Evolutionary conservation across 192 early-diverging fungal species (phyloP), one percentile per base, ranked within the genome.

Genomic region (Fimicolochytrium jonesii): DNA sequence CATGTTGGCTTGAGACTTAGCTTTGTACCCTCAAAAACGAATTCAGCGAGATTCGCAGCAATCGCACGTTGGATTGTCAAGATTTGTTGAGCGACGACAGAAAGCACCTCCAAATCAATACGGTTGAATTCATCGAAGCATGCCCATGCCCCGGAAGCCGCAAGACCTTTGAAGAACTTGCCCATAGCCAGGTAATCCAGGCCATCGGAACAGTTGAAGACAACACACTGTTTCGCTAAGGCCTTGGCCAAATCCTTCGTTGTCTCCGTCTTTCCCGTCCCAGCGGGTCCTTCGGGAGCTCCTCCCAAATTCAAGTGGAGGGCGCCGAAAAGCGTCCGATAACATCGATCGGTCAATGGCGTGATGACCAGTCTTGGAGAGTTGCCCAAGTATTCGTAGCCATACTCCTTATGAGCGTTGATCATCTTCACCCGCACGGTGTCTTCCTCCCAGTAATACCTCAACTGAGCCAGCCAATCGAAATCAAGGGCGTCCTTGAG

Each of bases 121-220:
- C 83, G 76, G 51, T 85, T 85, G 62, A 85, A 85, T 55, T 85
- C 83, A 51, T 85, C 83, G 57, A 85, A 85, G 48, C 83, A 85
- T 10, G 83, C 81, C 83, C 83, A 85, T 6, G 83, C 83, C 6
- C 83, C 83, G 0, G 81, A 66, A 23, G 77, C 64, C 9, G 83
- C 82, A 37, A 85, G 56, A 4, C 83, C 83, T 64, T 83, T 85
- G 61, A 85, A 85, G 69, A 85, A 85, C 47, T 85, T 85, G 29
- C 83, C 83, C 83, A 85, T 85, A 1, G 83, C 83, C 3, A 85
- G 49, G 61, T 85, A 85, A 46, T 85, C 83, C 31, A 85, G 66
- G n/a, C 83, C 83, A 50, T 85, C 83, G 0, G 83, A 85, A 48
- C 83, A 85, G 61, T 85, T 85, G 71, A 85, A 85, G 11, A 85